Evolutionary conservation across 331 rosid species (phyloP).

Genomic region (Spiraea crenata): DNA sequence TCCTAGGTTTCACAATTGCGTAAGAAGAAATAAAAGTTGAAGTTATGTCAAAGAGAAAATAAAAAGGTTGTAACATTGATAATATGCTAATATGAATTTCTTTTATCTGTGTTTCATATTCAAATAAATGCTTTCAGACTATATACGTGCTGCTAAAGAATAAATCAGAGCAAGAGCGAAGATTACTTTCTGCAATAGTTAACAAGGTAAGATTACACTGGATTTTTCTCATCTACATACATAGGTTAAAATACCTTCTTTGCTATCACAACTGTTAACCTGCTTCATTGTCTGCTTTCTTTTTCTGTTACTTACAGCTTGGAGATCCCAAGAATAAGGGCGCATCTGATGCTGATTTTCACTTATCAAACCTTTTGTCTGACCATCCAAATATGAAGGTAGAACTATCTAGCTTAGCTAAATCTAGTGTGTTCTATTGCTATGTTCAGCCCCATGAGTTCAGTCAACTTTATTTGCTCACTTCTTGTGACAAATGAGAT

Average conservation of each 20-base stretch:
- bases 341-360: constrained; percentile 93
- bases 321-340: constrained; percentile 94
- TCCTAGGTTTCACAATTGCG: neutral
- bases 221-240: neutral
- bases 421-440: neutral
- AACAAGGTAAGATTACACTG: constrained; percentile 67
- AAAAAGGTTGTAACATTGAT: neutral
- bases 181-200: constrained; percentile 79
- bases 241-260: neutral
- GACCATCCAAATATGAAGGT: constrained; percentile 99
- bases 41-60: neutral
- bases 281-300: constrained; percentile 20
- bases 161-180: constrained; percentile 95
- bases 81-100: neutral
- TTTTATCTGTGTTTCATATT: constrained; percentile 7
- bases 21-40: neutral
- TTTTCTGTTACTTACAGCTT: constrained; percentile 46
- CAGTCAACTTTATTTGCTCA: neutral
- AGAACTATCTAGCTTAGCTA: neutral
- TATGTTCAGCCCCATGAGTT: neutral
- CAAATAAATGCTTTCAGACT: constrained; percentile 48
- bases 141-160: constrained; percentile 71
- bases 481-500: neutral
- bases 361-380: constrained; percentile 78
- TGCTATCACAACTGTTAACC: neutral